Evolutionary conservation across 495 filamentous ascomycete genomes (phyloP).

Genomic region (Penicillium desertorum): DNA sequence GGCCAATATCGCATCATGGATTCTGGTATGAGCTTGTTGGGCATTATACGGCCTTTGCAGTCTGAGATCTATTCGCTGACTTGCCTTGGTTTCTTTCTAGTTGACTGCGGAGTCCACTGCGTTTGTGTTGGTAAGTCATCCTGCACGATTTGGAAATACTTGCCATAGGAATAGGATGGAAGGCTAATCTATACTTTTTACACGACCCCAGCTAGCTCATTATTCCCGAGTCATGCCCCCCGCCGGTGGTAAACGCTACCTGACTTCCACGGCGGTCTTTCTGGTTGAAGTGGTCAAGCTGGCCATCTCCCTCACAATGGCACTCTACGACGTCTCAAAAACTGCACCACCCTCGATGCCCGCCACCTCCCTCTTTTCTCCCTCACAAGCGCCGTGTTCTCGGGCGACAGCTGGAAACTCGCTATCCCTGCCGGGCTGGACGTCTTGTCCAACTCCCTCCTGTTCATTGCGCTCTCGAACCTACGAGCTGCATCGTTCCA

Average conservation of each 20-base stretch:
- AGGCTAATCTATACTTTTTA: conserved; percentile 19
- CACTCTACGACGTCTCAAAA: conserved; percentile 80
- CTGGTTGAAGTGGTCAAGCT: conserved; percentile 93
- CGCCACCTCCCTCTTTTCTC: conserved; percentile 75
- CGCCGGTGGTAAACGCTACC: conserved; percentile 78
- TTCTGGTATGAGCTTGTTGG: conserved; percentile 58
- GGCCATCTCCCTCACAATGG: conserved; percentile 77
- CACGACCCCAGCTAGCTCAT: conserved; percentile 67
- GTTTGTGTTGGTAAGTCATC: conserved; percentile 42
- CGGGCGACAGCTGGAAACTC: conserved; percentile 94
- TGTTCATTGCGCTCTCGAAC: conserved; percentile 91
- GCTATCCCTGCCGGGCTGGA: conserved; percentile 87
- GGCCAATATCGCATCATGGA: conserved; percentile 75
- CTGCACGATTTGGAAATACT: not conserved
- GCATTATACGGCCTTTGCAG: not conserved
- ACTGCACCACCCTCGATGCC: conserved; percentile 72
- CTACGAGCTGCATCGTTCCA: conserved; percentile 90
- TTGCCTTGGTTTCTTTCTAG: conserved; percentile 23
- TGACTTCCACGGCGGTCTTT: conserved; percentile 91
- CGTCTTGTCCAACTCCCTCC: conserved; percentile 84
- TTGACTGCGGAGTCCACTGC: conserved; percentile 42
- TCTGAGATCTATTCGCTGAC: conserved; percentile 17
- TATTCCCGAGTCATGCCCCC: conserved; percentile 91
- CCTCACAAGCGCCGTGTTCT: conserved; percentile 78
- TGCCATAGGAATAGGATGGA: not conserved